These are phyloP conservation scores for Lepiota venenata DNA, from an alignment of 768 basidiomycete species.

Conservation along the genomic window DNA sequence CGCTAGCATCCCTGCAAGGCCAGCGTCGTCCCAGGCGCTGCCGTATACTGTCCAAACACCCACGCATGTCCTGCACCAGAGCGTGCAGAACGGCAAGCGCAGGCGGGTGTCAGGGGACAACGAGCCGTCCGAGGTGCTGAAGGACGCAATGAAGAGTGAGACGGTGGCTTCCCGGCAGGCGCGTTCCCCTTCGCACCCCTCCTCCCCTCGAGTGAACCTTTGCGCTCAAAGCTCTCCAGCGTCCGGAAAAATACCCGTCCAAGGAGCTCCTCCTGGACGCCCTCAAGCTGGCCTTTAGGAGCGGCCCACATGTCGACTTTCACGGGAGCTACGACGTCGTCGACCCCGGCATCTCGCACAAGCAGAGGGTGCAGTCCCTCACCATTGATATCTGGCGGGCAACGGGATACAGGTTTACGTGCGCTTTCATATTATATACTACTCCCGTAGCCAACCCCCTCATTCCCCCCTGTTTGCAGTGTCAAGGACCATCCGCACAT, in stretches of 20 bases:
- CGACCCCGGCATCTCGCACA: slow-evolving; percentile 30
- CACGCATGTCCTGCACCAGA: slow-evolving; percentile 16
- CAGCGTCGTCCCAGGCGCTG: slow-evolving; percentile 9
- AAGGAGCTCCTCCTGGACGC: slow-evolving; percentile 29
- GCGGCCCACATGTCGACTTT: slow-evolving; percentile 36
- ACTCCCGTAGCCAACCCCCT: too few relatives aligned
- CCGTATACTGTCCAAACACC: slow-evolving; percentile 14
- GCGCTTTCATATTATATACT: slow-evolving; percentile 20
- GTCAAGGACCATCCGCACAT: slow-evolving; percentile 48
- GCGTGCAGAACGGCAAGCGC: neutral
- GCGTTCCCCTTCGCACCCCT: neutral
- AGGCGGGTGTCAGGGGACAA: slow-evolving; percentile 8
- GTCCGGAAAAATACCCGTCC: slow-evolving; percentile 25
- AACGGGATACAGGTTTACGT: slow-evolving; percentile 51
- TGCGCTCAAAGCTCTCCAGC: slow-evolving; percentile 15
- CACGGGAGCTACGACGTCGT: slow-evolving; percentile 34
- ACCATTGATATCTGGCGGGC: slow-evolving; percentile 44
- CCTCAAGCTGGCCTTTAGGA: slow-evolving; percentile 28
- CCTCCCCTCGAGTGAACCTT: neutral
- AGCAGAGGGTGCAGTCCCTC: slow-evolving; percentile 37
- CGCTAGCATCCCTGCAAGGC: slow-evolving; percentile 20
- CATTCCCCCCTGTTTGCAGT: slow-evolving; percentile 22
- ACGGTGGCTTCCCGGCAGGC: slow-evolving; percentile 15
- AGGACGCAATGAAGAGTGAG: neutral
- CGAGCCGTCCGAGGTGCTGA: slow-evolving; percentile 1